Percentiles rank a stretch among this genome's conserved stretches.
Conservation (phyloP, 2,329 filamentous ascomycete species). For the Aureobasidium leucospermi region DNA sequence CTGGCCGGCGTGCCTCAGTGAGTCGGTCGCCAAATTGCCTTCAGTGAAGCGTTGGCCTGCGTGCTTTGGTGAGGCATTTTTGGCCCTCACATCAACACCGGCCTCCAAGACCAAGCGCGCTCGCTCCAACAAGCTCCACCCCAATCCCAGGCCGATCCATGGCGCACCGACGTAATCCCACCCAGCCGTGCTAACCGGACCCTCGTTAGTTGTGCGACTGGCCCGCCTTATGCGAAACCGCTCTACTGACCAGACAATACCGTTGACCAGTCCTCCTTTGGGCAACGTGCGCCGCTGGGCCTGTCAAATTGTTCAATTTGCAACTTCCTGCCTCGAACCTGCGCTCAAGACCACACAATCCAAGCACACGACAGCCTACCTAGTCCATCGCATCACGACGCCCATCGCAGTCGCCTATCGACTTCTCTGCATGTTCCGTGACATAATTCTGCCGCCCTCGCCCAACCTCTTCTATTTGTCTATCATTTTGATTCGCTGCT, state of each 20-base stretch:
- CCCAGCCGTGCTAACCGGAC: slow-evolving; percentile 13
- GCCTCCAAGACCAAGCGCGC: slow-evolving; percentile 8
- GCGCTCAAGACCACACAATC: not conserved
- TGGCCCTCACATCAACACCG: slow-evolving; percentile 1
- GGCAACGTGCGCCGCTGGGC: slow-evolving; percentile 3
- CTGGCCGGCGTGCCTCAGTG: slow-evolving; percentile 13
- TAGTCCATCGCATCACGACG: not conserved
- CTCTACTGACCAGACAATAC: not conserved
- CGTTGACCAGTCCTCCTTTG: not conserved
- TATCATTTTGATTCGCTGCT: slow-evolving; percentile 1
- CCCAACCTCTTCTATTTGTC: not conserved
- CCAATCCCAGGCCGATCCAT: slow-evolving; percentile 13
- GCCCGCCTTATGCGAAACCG: not conserved
- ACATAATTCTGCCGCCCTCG: slow-evolving; percentile 8
- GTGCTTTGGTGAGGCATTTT: slow-evolving; percentile 16
- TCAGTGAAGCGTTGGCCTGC: slow-evolving; percentile 2
- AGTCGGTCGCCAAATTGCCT: slow-evolving; percentile 11
- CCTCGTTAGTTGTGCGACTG: slow-evolving; percentile 12
- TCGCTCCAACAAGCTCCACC: slow-evolving; percentile 15
- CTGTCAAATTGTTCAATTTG: slow-evolving; percentile 14
- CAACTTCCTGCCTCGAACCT: slow-evolving; percentile 1
- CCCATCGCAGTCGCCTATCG: not conserved
- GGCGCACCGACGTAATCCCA: slow-evolving; percentile 15
- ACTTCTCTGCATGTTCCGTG: slow-evolving; percentile 9
- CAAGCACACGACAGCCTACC: slow-evolving; percentile 7